Percentiles rank a stretch among this genome's conserved stretches.
phyloP scores from a whole-genome alignment of 345 rosid genomes.

The Syzygium aromaticum region DNA sequence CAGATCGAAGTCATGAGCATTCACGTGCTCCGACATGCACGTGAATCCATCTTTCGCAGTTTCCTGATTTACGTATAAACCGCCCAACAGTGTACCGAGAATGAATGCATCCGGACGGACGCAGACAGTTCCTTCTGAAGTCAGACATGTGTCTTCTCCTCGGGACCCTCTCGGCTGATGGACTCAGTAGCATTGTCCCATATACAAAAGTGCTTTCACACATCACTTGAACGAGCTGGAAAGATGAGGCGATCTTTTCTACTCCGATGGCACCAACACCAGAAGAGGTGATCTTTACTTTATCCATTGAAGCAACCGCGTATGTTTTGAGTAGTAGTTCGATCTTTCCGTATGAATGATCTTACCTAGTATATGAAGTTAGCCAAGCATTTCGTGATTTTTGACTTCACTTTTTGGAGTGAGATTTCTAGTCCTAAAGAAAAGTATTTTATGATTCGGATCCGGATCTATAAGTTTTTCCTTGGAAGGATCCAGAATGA shows the following conservation, averaged over 20 bases:
- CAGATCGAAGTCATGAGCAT: conserved; percentile 10
- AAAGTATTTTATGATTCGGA: not conserved
- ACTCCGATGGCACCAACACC: not conserved
- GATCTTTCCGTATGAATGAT: not conserved
- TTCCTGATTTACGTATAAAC: not conserved
- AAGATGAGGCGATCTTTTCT: not conserved
- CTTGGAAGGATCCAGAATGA: not conserved
- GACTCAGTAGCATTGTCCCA: not conserved
- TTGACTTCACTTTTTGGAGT: not conserved
- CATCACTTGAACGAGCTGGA: not conserved
- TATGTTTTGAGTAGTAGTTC: not conserved
- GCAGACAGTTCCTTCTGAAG: not conserved
- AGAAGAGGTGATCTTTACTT: not conserved
- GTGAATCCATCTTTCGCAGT: not conserved
- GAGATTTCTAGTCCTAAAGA: not conserved
- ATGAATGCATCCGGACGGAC: not conserved
- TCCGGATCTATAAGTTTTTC: not conserved
- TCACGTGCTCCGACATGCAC: not conserved
- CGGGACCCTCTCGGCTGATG: not conserved
- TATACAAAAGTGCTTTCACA: not conserved
- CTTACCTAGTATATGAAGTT: not conserved
- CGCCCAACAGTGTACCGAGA: not conserved
- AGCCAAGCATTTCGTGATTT: not conserved
- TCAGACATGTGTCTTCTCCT: not conserved
- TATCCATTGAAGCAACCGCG: not conserved